Base-by-base conservation (phyloP, 805 yeast species). In the Ogataea zsoltii region DNA sequence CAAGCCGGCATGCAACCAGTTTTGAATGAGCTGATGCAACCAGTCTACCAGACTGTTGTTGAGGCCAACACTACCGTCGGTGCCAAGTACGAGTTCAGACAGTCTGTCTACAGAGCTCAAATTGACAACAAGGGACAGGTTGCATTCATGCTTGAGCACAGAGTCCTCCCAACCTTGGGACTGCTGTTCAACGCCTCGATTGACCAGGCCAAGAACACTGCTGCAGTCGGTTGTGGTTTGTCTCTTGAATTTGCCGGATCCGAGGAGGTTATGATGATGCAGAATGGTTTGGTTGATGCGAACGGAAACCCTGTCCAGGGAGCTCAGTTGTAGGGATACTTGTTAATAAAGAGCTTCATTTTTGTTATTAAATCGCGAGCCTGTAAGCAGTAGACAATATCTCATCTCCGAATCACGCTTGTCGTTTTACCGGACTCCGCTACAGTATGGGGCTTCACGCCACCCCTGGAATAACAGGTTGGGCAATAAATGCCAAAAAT, bases 41-140 rank as follows among this genome's bases (percentile, higher is more conserved):
- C 92, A 63, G 81, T 87, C 53, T 80, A 83, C 58, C 89, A 88
- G 66, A 88, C 96, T 28, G 82, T 85, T 35, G 76, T 91, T 48
- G 97, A 92, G 65, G 98, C 96, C 63, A 78, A 80, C 61, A 91
- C 99, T 58, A 87, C 97, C 49, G 66, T 92, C 46, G 99, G 97
- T 71, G 96, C 96, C 61, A 94, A 92, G 74, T 92, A 92, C 71
- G 98, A 94, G 75, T 94, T 89, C 79, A 89, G 97, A 75, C 95
- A 89, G 71, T 85, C 95, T 47, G 84, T 89, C 44, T 90, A 90
- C 81, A 83, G 99, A 72, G 97, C 97, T 63, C 96, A 91, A 70
- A 64, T 94, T 51, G 97, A 90, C 72, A 82, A 95, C 41, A 75
- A 78, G 49, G 99, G 99, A 71, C 89, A 88, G 72, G 95, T 92